These are phyloP conservation scores for Coemansia sp. DNA, from an alignment of 192 early-diverging fungal species.

Conservation along the genomic window DNA sequence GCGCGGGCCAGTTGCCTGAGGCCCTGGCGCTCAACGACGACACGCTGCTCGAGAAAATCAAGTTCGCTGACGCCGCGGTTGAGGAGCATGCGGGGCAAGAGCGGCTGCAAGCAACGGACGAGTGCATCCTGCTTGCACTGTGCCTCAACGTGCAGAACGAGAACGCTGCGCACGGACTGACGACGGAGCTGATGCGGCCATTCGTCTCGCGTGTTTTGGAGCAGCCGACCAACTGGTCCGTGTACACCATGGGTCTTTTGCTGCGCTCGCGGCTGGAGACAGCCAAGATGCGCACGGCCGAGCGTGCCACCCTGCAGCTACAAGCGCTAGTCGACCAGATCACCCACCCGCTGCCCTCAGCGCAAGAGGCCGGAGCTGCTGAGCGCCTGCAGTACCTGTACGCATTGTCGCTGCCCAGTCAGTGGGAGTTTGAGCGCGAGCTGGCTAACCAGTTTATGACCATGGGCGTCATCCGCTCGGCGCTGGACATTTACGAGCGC, in stretches of 20 bases:
- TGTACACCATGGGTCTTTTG: conserved; percentile 94
- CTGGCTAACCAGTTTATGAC: conserved; percentile 81
- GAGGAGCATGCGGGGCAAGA: conserved; percentile 58
- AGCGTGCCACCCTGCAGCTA: conserved; percentile 88
- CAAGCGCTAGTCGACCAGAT: conserved; percentile 98
- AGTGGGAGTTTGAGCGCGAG: conserved; percentile 97
- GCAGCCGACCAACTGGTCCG: conserved; percentile 97
- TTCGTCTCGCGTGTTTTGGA: conserved; percentile 90
- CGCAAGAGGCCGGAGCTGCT: conserved; percentile 38
- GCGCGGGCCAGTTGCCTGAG: conserved; percentile 59
- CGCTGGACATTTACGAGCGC: conserved; percentile 93
- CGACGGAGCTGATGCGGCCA: conserved; percentile 94
- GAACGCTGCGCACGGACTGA: conserved; percentile 91
- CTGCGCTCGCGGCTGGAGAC: conserved; percentile 90
- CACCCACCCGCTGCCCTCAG: conserved; percentile 44
- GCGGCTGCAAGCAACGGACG: conserved; percentile 80
- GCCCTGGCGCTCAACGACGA: conserved; percentile 90
- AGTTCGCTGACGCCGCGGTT: conserved; percentile 60
- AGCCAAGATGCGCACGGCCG: conserved; percentile 82
- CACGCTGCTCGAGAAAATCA: conserved; percentile 82
- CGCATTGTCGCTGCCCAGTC: conserved; percentile 79
- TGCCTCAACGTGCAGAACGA: conserved; percentile 95
- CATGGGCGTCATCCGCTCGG: conserved; percentile 87
- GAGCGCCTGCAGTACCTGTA: conserved; percentile 86
- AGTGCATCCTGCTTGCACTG: conserved; percentile 86